Conservation (phyloP, 352 stramenopile species). For the Phytopythium mirpurense region DNA sequence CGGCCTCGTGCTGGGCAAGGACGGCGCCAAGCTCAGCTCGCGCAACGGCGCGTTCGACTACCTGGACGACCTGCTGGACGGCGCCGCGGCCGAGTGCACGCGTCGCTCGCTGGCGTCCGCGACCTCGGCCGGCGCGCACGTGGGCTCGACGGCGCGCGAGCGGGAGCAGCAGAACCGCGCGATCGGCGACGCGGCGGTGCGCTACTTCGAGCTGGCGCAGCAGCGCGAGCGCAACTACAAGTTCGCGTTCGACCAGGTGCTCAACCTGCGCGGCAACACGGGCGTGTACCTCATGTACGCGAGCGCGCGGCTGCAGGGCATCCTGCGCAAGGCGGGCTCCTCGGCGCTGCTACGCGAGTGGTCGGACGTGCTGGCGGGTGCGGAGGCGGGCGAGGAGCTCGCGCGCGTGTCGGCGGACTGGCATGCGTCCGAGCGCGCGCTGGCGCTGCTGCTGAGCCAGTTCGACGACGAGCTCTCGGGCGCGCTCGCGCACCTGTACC, state of each 20-base stretch:
- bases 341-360: constrained; percentile 11
- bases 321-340: constrained; percentile 43
- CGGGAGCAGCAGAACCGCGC: constrained; percentile 35
- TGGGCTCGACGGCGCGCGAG: constrained; percentile 18
- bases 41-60: constrained; percentile 78
- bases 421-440: constrained; percentile 57
- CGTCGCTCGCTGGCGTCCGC: constrained; percentile 44
- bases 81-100: constrained; percentile 53
- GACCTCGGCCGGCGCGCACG: constrained; percentile 18
- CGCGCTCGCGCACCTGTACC: constrained; percentile 53
- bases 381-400: constrained; percentile 27
- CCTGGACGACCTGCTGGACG: constrained; percentile 67
- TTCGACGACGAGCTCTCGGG: constrained; percentile 72
- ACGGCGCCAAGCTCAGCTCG: constrained; percentile 79
- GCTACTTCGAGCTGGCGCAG: constrained; percentile 82
- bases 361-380: constrained; percentile 20
- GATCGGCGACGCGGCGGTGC: constrained; percentile 70
- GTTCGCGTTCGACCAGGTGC: constrained; percentile 77
- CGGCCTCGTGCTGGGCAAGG: constrained; percentile 69
- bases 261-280: constrained; percentile 80
- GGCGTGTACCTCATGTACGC: constrained; percentile 84
- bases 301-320: constrained; percentile 63
- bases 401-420: constrained; percentile 40
- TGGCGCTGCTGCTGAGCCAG: constrained; percentile 70
- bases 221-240: constrained; percentile 85